These are phyloP conservation scores for Trichophyton rubrum DNA, from an alignment of 2,329 filamentous ascomycete genomes.

Conservation along the genomic window DNA sequence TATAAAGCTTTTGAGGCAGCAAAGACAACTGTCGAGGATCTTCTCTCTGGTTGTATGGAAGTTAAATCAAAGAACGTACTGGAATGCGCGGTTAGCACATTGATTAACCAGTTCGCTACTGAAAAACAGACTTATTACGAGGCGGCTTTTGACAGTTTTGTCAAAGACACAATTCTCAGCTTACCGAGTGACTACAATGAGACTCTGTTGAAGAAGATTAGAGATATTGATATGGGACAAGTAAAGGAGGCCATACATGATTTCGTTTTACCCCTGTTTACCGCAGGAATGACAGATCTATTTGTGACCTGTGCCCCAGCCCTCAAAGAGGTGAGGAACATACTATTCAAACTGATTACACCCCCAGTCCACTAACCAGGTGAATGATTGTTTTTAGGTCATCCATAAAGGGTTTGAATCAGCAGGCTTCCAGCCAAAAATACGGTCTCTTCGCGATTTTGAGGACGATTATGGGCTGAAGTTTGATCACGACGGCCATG, in stretches of 20 bases:
- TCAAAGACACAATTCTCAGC: slow-evolving; percentile 64
- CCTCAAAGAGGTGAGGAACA: slow-evolving; percentile 60
- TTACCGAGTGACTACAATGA: slow-evolving; percentile 67
- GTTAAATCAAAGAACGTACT: slow-evolving; percentile 66
- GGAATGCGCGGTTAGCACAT: slow-evolving; percentile 79
- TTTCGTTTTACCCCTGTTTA: slow-evolving; percentile 67
- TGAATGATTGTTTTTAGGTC: slow-evolving; percentile 38
- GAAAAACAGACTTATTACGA: slow-evolving; percentile 74
- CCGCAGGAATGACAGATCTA: slow-evolving; percentile 66
- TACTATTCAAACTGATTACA: not conserved
- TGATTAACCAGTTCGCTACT: slow-evolving; percentile 76
- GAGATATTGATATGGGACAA: slow-evolving; percentile 62
- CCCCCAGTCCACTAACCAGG: not conserved
- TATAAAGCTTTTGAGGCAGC: slow-evolving; percentile 74
- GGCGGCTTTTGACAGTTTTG: slow-evolving; percentile 73
- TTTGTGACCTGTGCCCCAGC: slow-evolving; percentile 78
- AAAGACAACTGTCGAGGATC: slow-evolving; percentile 59
- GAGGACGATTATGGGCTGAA: slow-evolving; percentile 81
- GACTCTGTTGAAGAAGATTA: slow-evolving; percentile 62
- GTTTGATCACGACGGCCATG: slow-evolving; percentile 45
- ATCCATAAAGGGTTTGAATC: slow-evolving; percentile 61
- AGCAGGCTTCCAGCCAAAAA: slow-evolving; percentile 66
- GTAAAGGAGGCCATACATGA: slow-evolving; percentile 62
- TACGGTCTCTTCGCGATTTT: slow-evolving; percentile 64
- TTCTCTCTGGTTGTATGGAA: slow-evolving; percentile 56